Percentiles rank a stretch among this genome's conserved stretches.
These are phyloP conservation scores for Tothia fuscella DNA, from an alignment of 2,329 filamentous ascomycete species.

Conservation along the genomic window DNA sequence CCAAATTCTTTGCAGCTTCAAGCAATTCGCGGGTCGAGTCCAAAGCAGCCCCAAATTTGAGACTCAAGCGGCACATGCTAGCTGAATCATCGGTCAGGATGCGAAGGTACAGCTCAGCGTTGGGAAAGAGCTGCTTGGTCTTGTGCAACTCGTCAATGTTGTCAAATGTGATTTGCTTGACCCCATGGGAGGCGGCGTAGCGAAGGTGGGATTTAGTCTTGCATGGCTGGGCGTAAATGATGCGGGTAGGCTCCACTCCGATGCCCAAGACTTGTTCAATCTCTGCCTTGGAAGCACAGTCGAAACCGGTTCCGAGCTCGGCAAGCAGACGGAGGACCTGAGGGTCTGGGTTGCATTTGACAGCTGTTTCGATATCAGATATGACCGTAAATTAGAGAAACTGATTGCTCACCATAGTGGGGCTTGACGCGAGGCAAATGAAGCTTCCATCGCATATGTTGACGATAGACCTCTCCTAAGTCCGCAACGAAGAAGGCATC, in stretches of 20 bases:
- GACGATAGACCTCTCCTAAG: constrained; percentile 95
- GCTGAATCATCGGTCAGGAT: constrained; percentile 95
- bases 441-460: constrained; percentile 96
- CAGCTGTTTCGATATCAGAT: constrained; percentile 45
- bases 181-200: constrained; percentile 70
- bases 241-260: constrained; percentile 74
- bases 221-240: constrained; percentile 98
- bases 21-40: constrained; percentile 70
- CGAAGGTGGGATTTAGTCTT: constrained; percentile 98
- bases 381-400: background rate
- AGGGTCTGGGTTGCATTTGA: constrained; percentile 97
- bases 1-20: constrained; percentile 64
- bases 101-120: constrained; percentile 82
- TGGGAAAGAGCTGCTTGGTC: constrained; percentile 82
- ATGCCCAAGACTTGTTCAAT: constrained; percentile 82
- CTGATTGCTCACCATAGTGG: constrained; percentile 64
- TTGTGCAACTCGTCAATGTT: constrained; percentile 97
- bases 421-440: constrained; percentile 86
- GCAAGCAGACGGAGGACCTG: constrained; percentile 80
- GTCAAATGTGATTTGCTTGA: constrained; percentile 99
- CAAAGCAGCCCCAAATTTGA: constrained; percentile 92
- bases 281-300: constrained; percentile 95
- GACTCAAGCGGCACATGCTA: constrained; percentile 84
- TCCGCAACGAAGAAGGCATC: constrained; percentile 98
- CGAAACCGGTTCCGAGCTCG: constrained; percentile 84